phyloP scores from a whole-genome alignment of 345 rosid species.

The Eucalyptus tenuipes region DNA sequence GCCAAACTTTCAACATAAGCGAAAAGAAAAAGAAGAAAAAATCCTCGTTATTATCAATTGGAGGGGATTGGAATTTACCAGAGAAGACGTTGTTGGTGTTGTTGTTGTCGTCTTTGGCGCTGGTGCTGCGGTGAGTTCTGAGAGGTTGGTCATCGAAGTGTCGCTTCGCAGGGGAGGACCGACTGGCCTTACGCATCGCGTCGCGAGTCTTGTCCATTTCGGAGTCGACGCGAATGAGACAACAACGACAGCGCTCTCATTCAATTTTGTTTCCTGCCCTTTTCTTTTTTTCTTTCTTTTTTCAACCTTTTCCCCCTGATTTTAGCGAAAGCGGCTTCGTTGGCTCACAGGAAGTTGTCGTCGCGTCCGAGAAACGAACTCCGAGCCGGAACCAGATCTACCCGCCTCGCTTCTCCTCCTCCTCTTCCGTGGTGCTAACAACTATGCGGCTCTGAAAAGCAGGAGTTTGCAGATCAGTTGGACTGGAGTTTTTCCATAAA shows the following conservation, averaged over 20 bases:
- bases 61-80: conserved; percentile 17
- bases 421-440: background rate
- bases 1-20: background rate
- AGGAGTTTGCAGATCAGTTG: background rate
- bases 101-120: background rate
- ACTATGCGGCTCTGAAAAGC: background rate
- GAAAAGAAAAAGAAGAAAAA: background rate
- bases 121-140: background rate
- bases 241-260: background rate
- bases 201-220: conserved; percentile 59
- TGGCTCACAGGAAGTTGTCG: background rate
- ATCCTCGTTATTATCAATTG: background rate
- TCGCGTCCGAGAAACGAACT: background rate
- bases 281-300: background rate
- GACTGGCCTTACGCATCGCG: conserved; percentile 17
- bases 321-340: conserved; percentile 7
- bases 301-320: background rate
- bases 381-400: background rate
- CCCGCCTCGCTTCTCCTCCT: background rate
- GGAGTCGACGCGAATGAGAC: background rate
- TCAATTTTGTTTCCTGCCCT: background rate
- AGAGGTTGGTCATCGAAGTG: conserved; percentile 40
- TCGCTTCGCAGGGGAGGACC: conserved; percentile 20
- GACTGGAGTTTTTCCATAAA: background rate
- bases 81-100: background rate